These are phyloP conservation scores for Podospora fimiseda DNA, from an alignment of 495 filamentous ascomycete species.

Conservation along the genomic window DNA sequence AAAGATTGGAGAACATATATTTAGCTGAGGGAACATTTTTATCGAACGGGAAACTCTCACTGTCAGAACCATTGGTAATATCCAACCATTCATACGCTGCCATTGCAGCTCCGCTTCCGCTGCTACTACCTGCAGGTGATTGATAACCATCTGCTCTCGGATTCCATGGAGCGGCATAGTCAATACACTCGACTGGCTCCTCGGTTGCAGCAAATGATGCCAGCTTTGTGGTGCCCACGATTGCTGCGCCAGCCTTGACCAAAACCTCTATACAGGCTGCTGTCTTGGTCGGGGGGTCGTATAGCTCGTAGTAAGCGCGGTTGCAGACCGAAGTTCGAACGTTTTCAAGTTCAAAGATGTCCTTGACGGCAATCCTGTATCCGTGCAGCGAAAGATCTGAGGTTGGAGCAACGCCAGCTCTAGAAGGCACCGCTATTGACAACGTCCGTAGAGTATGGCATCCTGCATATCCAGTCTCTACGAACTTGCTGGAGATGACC, in stretches of 20 bases:
- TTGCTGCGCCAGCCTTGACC: slow-evolving; percentile 1
- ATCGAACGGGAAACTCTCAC: neutral
- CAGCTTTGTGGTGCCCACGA: slow-evolving; percentile 13
- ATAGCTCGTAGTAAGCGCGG: slow-evolving; percentile 2
- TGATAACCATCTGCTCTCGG: slow-evolving; percentile 47
- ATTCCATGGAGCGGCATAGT: slow-evolving; percentile 41
- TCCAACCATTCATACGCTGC: slow-evolving; percentile 47
- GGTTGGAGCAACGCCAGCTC: neutral
- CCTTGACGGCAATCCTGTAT: slow-evolving; percentile 9
- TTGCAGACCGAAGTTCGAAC: slow-evolving; percentile 9
- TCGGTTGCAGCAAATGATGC: slow-evolving; percentile 7
- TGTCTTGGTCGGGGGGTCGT: neutral
- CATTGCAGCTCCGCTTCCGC: slow-evolving; percentile 36
- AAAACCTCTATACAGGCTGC: neutral
- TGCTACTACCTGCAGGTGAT: slow-evolving; percentile 35
- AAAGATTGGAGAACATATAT: no score
- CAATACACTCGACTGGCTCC: slow-evolving; percentile 15
- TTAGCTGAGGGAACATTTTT: no score
- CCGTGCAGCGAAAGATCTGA: neutral
- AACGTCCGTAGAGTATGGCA: no score
- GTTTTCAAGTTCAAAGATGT: slow-evolving; percentile 7
- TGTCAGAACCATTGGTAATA: slow-evolving; percentile 39
- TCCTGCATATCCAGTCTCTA: no score
- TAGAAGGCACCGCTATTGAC: slow-evolving; percentile 6
- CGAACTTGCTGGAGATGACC: no score